Percentiles rank a stretch among this genome's conserved stretches.
These are phyloP conservation scores for Colletotrichum siamense DNA, from an alignment of 2,329 filamentous ascomycete genomes.

Conservation along the genomic window DNA sequence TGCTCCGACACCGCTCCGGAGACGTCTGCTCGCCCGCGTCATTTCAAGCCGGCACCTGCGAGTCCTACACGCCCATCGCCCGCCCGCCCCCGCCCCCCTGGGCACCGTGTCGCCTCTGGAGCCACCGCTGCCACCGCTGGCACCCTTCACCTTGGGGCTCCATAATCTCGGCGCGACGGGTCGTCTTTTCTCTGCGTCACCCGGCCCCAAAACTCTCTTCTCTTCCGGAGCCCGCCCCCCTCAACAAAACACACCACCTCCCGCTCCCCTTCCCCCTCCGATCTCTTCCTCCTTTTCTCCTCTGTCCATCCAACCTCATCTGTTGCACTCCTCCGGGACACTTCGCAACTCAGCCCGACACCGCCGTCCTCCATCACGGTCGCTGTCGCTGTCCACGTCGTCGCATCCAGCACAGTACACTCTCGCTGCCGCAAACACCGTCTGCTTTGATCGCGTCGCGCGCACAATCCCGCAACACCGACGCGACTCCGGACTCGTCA, in stretches of 20 bases:
- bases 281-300: constrained; percentile 1
- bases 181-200: constrained; percentile 23
- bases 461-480: background rate
- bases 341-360: background rate
- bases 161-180: constrained; percentile 23
- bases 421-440: background rate
- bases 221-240: constrained; percentile 22
- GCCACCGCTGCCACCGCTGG: background rate
- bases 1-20: constrained; percentile 5
- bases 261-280: constrained; percentile 14
- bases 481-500: background rate
- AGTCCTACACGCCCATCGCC: background rate
- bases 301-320: background rate
- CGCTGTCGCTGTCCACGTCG: background rate
- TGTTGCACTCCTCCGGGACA: background rate
- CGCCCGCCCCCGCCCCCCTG: background rate
- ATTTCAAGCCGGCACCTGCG: background rate
- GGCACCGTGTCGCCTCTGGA: constrained; percentile 16
- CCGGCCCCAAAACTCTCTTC: constrained; percentile 23
- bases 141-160: constrained; percentile 5
- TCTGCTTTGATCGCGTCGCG: constrained; percentile 8
- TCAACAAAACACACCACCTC: constrained; percentile 22
- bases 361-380: background rate
- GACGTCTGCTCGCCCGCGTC: background rate
- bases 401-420: background rate